These are phyloP conservation scores for Aspergillus thermomutatus DNA, from an alignment of 2,329 filamentous ascomycete genomes.

Conservation along the genomic window DNA sequence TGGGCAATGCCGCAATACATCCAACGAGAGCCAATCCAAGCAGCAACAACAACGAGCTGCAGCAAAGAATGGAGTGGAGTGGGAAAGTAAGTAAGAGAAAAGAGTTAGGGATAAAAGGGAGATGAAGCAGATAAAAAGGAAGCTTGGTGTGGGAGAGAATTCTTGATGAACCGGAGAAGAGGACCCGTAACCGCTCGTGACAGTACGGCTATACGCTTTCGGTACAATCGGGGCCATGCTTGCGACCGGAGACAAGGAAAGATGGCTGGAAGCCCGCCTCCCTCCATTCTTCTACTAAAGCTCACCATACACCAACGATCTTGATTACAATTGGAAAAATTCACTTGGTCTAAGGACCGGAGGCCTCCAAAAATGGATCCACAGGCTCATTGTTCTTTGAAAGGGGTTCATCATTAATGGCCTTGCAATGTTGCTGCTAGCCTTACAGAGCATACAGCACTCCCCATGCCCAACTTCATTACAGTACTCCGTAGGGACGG, in stretches of 20 bases:
- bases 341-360: neutral
- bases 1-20: constrained; percentile 37
- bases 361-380: neutral
- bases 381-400: neutral
- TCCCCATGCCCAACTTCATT: neutral
- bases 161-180: constrained; percentile 35
- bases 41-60: constrained; percentile 33
- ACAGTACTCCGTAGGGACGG: neutral
- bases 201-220: constrained; percentile 30
- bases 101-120: constrained; percentile 36
- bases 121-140: constrained; percentile 33
- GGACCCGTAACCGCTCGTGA: constrained; percentile 38
- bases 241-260: constrained; percentile 31
- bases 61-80: constrained; percentile 35
- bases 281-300: neutral
- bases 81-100: constrained; percentile 29
- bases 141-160: constrained; percentile 38
- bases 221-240: constrained; percentile 17
- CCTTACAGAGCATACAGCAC: neutral
- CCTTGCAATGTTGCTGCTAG: neutral
- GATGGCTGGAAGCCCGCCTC: constrained; percentile 13
- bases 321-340: neutral
- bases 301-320: neutral
- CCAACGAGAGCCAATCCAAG: constrained; percentile 32
- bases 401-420: neutral